Conservation (phyloP, 176 grass and related monocot genomes). For the Avena atlantica region DNA sequence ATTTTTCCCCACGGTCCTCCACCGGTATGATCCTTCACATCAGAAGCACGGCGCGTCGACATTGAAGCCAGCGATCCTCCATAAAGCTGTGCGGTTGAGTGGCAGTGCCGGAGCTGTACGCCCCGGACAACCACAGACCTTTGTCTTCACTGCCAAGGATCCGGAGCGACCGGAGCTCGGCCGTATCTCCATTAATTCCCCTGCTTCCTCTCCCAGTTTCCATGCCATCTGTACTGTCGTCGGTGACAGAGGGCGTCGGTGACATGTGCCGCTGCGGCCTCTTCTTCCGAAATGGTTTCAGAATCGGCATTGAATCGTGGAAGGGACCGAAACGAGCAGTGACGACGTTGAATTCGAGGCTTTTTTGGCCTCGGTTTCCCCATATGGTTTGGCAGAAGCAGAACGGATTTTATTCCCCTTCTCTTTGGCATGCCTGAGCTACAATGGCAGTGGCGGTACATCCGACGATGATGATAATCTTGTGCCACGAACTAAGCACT, state of each 20-base stretch:
- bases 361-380: not conserved
- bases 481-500: constrained; percentile 14
- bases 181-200: constrained; percentile 16
- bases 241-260: not conserved
- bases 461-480: not conserved
- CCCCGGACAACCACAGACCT: constrained; percentile 8
- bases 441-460: not conserved
- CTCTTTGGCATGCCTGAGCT: not conserved
- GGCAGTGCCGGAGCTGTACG: not conserved
- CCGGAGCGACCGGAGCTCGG: not conserved
- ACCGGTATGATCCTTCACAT: constrained; percentile 24
- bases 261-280: constrained; percentile 11
- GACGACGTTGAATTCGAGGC: not conserved
- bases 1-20: too few relatives aligned
- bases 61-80: constrained; percentile 31
- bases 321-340: not conserved
- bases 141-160: constrained; percentile 47
- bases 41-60: constrained; percentile 34
- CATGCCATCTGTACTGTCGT: not conserved
- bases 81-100: constrained; percentile 22
- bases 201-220: not conserved
- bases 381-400: not conserved
- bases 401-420: constrained; percentile 44
- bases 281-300: not conserved
- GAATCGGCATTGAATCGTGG: not conserved